Evolutionary conservation across 2,329 filamentous ascomycete species (phyloP), one percentile per base, ranked within the genome.

Genomic region (Pseudopyricularia cyperi): DNA sequence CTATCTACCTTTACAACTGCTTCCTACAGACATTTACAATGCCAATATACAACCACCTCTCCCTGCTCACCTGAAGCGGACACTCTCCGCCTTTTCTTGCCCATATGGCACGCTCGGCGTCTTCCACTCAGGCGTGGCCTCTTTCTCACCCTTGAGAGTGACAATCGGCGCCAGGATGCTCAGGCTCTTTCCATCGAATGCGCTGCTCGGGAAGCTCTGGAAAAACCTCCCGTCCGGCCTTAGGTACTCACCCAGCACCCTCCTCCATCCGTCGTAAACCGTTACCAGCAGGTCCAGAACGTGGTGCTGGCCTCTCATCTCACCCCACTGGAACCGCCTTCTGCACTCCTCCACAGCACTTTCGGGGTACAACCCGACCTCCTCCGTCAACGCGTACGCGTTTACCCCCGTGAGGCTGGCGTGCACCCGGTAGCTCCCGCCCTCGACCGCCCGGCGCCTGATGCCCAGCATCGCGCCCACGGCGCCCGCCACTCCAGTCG

Each of bases 401-500:
- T 65, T 61, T 11, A 60, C 60, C 3, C 57, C 60, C 15, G 60
- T 58, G 11, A 67, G 57, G 44, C 62, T 57, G 7, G 61, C 60
- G 32, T 61, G 59, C n/a, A 61, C 63, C 19, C 57, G 54, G 53
- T 65, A 86, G 1, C 80, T 83, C 1, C 83, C 83, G 17, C 83
- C 83, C 15, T 67, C 63, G 8, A 73, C 80, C 0, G 82, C 77
- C 32, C 84, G 74, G 57, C 76, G 74, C 58, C 79, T 66, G 52
- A 59, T 61, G 24, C 63, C 64, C 4, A 64, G 73, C 35, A 88
- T 63, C 0, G 82, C 82, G 3, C 82, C 79, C 56, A 85, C 80
- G 44, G 81, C 80, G 3, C 83, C 83, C 67, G 86, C 81, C 59
- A 80, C 85, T 26, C 83, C 84, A 1, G 48, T 50, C 28, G 19